phyloP scores from a whole-genome alignment of 768 basidiomycete genomes.

The Clavaria fumosa region DNA sequence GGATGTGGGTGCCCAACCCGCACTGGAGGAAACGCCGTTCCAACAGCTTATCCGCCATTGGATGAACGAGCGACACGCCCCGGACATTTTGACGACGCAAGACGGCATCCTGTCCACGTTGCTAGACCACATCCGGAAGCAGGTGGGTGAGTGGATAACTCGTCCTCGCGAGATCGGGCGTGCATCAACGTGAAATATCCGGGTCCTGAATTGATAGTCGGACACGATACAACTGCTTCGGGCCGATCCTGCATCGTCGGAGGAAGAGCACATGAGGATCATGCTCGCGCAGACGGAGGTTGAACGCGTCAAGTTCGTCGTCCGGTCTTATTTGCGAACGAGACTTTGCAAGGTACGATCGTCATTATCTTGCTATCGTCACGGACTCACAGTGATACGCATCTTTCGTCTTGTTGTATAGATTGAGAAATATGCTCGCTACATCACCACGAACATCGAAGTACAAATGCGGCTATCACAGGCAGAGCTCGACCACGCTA shows the following conservation, averaged over 20 bases:
- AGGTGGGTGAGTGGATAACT: conserved; percentile 35
- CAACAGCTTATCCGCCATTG: conserved; percentile 65
- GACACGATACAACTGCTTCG: conserved; percentile 63
- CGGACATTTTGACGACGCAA: conserved; percentile 63
- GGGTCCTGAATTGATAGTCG: conserved; percentile 40
- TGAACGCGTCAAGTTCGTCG: conserved; percentile 85
- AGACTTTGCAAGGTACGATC: conserved; percentile 64
- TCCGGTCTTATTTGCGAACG: conserved; percentile 79
- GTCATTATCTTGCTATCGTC: neutral
- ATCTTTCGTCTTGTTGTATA: conserved; percentile 23
- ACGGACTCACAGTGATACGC: neutral
- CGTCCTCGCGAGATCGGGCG: conserved; percentile 3
- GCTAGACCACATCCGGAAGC: conserved; percentile 66
- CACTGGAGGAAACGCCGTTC: conserved; percentile 42
- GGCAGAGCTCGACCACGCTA: conserved; percentile 70
- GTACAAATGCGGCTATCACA: conserved; percentile 69
- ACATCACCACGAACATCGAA: conserved; percentile 54
- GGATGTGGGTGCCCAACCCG: too few relatives aligned
- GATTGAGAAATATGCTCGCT: conserved; percentile 82
- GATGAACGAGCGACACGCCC: conserved; percentile 75
- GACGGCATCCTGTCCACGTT: conserved; percentile 49
- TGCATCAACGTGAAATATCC: conserved; percentile 8
- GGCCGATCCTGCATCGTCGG: conserved; percentile 69
- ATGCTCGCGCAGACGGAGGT: conserved; percentile 91
- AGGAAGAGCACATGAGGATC: conserved; percentile 87